phyloP scores from a whole-genome alignment of 306 rosid genomes.

The Vachellia pachyceras region DNA sequence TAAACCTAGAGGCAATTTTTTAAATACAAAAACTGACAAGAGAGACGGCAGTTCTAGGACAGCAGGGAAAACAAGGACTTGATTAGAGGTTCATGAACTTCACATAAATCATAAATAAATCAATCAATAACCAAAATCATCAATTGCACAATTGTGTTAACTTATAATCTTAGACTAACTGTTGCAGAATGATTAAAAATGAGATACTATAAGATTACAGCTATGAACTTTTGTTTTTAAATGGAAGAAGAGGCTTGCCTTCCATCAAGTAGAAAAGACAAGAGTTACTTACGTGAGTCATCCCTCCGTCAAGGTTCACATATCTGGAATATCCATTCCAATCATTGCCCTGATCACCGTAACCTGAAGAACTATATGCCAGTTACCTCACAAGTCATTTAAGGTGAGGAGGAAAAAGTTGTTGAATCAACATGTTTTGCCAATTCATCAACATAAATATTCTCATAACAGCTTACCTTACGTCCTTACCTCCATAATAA shows the following conservation, averaged over 20 bases:
- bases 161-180: no score
- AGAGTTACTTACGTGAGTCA: constrained; percentile 47
- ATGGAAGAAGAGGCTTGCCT: no score
- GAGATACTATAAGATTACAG: no score
- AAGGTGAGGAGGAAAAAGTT: neutral
- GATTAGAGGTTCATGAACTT: neutral
- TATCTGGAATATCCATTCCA: constrained; percentile 49
- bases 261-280: neutral
- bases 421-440: neutral
- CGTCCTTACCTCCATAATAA: constrained; percentile 69
- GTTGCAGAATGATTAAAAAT: no score
- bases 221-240: no score
- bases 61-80: neutral
- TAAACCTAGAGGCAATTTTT: neutral
- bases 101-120: neutral
- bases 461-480: constrained; percentile 49
- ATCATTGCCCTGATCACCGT: constrained; percentile 44
- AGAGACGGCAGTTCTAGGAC: neutral
- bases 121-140: neutral
- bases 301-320: constrained; percentile 51
- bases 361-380: constrained; percentile 37
- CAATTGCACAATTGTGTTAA: neutral
- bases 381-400: neutral
- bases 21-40: neutral
- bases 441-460: neutral